Base-by-base conservation (phyloP, 305 asterid genomes). In the Solanum hybrid region DNA sequence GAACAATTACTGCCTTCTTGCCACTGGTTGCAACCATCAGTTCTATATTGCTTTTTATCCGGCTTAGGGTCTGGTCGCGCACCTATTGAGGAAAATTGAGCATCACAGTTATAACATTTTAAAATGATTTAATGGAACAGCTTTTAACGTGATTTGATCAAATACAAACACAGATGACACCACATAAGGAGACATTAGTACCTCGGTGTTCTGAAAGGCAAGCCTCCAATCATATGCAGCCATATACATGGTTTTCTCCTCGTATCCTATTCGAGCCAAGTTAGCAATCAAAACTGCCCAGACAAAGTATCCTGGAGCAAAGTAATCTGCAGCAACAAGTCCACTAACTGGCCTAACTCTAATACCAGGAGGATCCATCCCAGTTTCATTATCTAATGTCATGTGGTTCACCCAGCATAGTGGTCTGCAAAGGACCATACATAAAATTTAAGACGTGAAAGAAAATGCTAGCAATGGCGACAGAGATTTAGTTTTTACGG, bases 211-310 rank as follows among this genome's bases (percentile, higher is more conserved):
- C 89, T 97, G 99, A 92, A 97, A 97, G 75, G 99, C 94, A 75
- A 97, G 96, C 91, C 99, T 94, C 99, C 99, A 97, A 92, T 97
- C 99, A 89, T 97, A 97, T 73, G 99, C 94, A 91, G 99, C 99
- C 99, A 97, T 96, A 91, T 95, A 95, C 99, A 97, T 97, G 4
- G 95, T 93, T 91, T 97, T 97, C 93, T 97, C 99, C 92, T 97
- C 99, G 78, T 96, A 97, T 37, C 99, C 99, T 85, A 97, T 96
- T 45, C 94, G 94, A 64, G 99, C 99, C 90, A 97, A 95, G 89
- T 93, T 97, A 87, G 97, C 97, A 17, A 97, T 97, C 87, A 97
- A 91, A 92, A 97, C 99, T 32, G 99, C 99, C 99, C 99, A 97
- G 42, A 97, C 99, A 91, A 97, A 97, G 92, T 97, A 97, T 72